These are phyloP conservation scores for Ogataea hybrid DNA, from an alignment of 1,139 yeast species.

Conservation along the genomic window DNA sequence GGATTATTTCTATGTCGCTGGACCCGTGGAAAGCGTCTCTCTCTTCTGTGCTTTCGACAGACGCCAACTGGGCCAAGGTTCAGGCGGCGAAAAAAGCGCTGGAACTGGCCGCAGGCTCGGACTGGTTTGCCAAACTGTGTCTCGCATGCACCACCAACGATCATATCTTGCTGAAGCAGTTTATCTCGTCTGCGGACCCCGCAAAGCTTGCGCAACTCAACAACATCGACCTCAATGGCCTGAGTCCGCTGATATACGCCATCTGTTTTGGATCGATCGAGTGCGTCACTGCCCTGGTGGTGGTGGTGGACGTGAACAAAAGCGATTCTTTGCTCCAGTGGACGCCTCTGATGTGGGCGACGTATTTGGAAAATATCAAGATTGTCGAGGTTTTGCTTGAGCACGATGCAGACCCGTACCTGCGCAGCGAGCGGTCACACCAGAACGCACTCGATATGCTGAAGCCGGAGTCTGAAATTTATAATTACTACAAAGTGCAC, in stretches of 20 bases:
- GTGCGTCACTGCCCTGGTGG: constrained; percentile 43
- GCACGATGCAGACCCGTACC: constrained; percentile 39
- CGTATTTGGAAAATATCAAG: constrained; percentile 35
- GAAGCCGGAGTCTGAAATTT: constrained; percentile 36
- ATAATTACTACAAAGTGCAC: constrained; percentile 39
- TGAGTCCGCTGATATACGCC: constrained; percentile 51
- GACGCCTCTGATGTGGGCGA: constrained; percentile 52
- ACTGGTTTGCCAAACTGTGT: constrained; percentile 36
- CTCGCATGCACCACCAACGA: constrained; percentile 56
- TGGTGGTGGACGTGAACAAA: constrained; percentile 35
- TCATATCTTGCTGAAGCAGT: constrained; percentile 40
- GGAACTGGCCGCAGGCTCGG: constrained; percentile 29
- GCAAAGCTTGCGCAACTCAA: constrained; percentile 34
- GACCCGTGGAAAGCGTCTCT: constrained; percentile 31
- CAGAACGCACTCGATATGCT: constrained; percentile 39
- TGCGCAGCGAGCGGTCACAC: constrained; percentile 33
- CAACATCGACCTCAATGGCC: constrained; percentile 39
- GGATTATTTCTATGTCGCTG: constrained; percentile 14
- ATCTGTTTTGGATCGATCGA: constrained; percentile 47
- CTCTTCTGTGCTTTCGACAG: constrained; percentile 22
- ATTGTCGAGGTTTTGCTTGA: constrained; percentile 38
- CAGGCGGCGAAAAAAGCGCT: constrained; percentile 48
- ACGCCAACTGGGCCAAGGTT: constrained; percentile 36
- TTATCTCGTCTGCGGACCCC: constrained; percentile 28
- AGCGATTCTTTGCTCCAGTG: constrained; percentile 39